phyloP scores from a whole-genome alignment of 2,329 filamentous ascomycete genomes.

The Lachnellula hyalina region DNA sequence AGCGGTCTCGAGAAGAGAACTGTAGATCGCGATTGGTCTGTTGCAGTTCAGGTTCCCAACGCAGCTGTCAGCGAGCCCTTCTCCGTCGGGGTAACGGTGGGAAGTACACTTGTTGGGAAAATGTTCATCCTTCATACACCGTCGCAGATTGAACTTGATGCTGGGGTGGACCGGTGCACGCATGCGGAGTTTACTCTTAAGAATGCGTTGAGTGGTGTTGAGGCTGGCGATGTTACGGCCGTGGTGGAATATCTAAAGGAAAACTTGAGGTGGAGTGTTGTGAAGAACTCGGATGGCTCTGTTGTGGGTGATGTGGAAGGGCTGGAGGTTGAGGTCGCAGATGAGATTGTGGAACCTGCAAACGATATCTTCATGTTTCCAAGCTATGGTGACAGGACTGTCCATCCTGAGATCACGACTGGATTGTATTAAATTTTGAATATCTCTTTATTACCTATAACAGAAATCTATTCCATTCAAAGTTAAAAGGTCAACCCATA shows the following conservation, averaged over 20 bases:
- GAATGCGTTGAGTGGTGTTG: neutral
- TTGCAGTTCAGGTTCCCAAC: neutral
- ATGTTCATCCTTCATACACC: neutral
- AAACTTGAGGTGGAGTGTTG: neutral
- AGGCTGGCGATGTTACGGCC: neutral
- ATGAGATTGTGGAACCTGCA: slow-evolving; percentile 1
- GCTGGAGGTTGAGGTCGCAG: slow-evolving; percentile 1
- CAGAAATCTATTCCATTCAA: no score
- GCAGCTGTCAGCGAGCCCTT: neutral
- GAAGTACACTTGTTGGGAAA: neutral
- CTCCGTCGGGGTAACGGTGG: neutral
- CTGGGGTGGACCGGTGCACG: neutral
- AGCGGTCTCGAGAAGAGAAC: neutral
- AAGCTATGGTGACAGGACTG: slow-evolving; percentile 4
- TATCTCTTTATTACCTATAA: no score
- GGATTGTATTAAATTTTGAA: neutral
- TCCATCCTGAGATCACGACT: slow-evolving; percentile 1
- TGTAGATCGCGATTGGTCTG: neutral
- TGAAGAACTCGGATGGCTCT: neutral
- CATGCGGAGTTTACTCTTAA: neutral
- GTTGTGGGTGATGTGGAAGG: neutral
- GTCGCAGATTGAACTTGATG: neutral
- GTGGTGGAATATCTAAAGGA: neutral
- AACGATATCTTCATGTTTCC: slow-evolving; percentile 2
- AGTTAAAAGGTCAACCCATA: no score